These are phyloP conservation scores for Rubroboletus pulcherrimus DNA, from an alignment of 768 basidiomycete genomes.

Conservation along the genomic window DNA sequence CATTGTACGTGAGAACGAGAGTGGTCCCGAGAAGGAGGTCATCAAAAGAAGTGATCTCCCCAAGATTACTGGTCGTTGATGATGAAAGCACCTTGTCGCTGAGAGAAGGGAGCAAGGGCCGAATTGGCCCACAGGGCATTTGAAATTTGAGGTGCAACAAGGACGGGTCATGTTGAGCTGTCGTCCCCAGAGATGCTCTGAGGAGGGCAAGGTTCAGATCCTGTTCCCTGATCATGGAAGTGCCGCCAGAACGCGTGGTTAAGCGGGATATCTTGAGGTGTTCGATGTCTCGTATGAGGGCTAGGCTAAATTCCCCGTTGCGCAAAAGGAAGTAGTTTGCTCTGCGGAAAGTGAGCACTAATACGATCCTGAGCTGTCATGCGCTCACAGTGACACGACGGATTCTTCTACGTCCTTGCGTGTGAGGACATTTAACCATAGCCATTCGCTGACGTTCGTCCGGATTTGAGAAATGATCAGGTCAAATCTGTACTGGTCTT, in stretches of 20 bases:
- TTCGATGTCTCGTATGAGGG: conserved; percentile 84
- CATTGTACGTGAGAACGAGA: conserved; percentile 61
- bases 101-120: conserved; percentile 78
- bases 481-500: conserved; percentile 77
- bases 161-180: conserved; percentile 80
- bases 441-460: conserved; percentile 85
- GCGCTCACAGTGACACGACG: conserved; percentile 75
- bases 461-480: conserved; percentile 69
- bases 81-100: conserved; percentile 39
- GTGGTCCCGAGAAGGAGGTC: conserved; percentile 79
- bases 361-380: not conserved
- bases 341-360: conserved; percentile 37
- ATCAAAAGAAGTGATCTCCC: conserved; percentile 55
- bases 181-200: conserved; percentile 83
- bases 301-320: conserved; percentile 82
- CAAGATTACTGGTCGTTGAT: conserved; percentile 34
- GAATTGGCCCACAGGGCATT: conserved; percentile 76
- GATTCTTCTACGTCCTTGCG: conserved; percentile 79
- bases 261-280: conserved; percentile 77
- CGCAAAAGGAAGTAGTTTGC: conserved; percentile 85
- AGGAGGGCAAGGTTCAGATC: conserved; percentile 85
- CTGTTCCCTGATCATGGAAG: conserved; percentile 84
- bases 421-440: conserved; percentile 88
- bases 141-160: conserved; percentile 70
- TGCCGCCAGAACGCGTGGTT: conserved; percentile 57